Conservation (phyloP, 805 yeast genomes). For the Lipomyces mesembrius region DNA sequence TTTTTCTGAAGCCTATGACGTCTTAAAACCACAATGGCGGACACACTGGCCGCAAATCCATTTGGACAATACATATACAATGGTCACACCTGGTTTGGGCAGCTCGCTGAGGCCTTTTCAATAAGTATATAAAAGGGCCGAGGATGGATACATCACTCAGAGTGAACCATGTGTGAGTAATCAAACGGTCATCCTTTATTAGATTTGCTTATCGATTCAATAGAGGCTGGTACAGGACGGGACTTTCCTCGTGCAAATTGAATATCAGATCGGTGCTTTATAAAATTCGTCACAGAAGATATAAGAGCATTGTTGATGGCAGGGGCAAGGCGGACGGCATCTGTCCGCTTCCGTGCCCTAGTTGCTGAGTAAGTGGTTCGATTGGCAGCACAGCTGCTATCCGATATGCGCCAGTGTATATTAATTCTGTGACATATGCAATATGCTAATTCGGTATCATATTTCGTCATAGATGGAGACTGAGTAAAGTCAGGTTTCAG, state of each 20-base stretch:
- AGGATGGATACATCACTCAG: background rate
- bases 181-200: background rate
- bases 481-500: too few species aligned
- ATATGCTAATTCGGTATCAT: too few species aligned
- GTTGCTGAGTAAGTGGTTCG: too few species aligned
- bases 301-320: background rate
- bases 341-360: background rate
- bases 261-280: background rate
- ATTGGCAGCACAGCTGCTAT: too few species aligned
- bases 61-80: background rate
- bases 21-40: background rate
- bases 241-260: background rate
- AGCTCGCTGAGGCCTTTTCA: background rate
- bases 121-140: background rate
- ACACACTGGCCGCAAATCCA: background rate
- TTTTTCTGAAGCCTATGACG: background rate
- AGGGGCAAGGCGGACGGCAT: conserved; percentile 1
- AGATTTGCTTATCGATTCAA: background rate
- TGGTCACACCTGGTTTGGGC: background rate
- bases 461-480: too few species aligned
- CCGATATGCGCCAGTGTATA: too few species aligned
- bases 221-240: background rate
- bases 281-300: background rate
- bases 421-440: too few species aligned
- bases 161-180: background rate